Conservation (phyloP, 1,284 basidiomycete genomes). For the Ceratobasidium sp. region DNA sequence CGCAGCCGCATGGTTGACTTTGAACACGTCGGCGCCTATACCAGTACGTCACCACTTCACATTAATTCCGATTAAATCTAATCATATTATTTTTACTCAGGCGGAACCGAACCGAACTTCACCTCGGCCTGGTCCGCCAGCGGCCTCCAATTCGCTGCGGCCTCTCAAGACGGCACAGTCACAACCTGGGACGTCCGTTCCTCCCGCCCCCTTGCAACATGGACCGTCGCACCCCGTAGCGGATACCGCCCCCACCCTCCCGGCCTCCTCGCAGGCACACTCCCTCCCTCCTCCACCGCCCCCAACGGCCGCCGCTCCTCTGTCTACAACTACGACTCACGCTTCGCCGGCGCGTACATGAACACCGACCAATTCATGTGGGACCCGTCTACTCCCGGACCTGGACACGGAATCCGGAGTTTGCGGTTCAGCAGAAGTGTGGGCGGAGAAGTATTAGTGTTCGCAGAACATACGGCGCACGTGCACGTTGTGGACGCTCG, state of each 20-base stretch:
- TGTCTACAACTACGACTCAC: constrained; percentile 1
- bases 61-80: constrained; percentile 46
- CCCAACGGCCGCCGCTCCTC: background rate
- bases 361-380: constrained; percentile 42
- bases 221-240: constrained; percentile 18
- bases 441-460: constrained; percentile 76
- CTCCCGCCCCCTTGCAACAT: constrained; percentile 49
- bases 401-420: constrained; percentile 79
- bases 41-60: constrained; percentile 62
- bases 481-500: constrained; percentile 82
- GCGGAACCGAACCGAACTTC: constrained; percentile 69
- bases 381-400: constrained; percentile 58
- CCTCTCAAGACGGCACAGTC: constrained; percentile 85
- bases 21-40: constrained; percentile 48
- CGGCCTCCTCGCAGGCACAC: background rate
- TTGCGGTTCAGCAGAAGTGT: constrained; percentile 75
- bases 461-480: constrained; percentile 85
- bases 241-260: constrained; percentile 6
- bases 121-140: constrained; percentile 83
- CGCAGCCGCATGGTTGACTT: constrained; percentile 44
- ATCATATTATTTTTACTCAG: constrained; percentile 45
- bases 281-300: constrained; percentile 32
- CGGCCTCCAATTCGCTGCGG: constrained; percentile 85
- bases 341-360: constrained; percentile 26
- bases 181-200: constrained; percentile 60